Conservation (phyloP, 495 filamentous ascomycete species). For the Penicillium tannophilum region DNA sequence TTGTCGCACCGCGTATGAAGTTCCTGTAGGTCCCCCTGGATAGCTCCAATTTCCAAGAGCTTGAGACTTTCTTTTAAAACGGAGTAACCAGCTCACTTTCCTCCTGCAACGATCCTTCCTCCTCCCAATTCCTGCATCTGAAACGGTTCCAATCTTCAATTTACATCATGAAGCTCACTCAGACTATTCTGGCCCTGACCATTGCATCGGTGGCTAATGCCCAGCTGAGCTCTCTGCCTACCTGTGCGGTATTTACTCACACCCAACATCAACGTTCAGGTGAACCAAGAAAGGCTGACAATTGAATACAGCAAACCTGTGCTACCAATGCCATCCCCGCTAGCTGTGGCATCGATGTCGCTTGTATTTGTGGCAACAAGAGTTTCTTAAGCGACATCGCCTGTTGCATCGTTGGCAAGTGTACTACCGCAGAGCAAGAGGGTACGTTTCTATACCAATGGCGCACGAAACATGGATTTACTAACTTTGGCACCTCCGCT, state of each 20-base stretch:
- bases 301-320: conserved; percentile 51
- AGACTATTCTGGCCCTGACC: conserved; percentile 32
- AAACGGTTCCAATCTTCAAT: conserved; percentile 6
- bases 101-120: background rate
- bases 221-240: conserved; percentile 48
- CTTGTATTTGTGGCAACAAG: conserved; percentile 67
- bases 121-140: background rate
- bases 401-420: conserved; percentile 65
- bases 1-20: background rate
- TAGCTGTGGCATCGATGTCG: conserved; percentile 59
- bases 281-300: conserved; percentile 8
- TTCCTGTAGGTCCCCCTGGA: background rate
- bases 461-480: background rate
- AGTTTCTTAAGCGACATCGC: conserved; percentile 62
- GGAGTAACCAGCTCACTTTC: conserved; percentile 2
- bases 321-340: conserved; percentile 47
- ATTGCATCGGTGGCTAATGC: conserved; percentile 40
- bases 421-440: conserved; percentile 56
- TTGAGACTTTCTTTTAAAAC: background rate
- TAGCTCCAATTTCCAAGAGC: background rate
- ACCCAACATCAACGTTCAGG: background rate
- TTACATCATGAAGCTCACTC: conserved; percentile 42
- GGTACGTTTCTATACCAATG: conserved; percentile 40
- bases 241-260: conserved; percentile 45
- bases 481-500: background rate